A percentile compares a stretch with the other conserved stretches of the same genome.
Evolutionary conservation across 2,329 filamentous ascomycete genomes (phyloP).

Genomic region (Colletotrichum sp.): DNA sequence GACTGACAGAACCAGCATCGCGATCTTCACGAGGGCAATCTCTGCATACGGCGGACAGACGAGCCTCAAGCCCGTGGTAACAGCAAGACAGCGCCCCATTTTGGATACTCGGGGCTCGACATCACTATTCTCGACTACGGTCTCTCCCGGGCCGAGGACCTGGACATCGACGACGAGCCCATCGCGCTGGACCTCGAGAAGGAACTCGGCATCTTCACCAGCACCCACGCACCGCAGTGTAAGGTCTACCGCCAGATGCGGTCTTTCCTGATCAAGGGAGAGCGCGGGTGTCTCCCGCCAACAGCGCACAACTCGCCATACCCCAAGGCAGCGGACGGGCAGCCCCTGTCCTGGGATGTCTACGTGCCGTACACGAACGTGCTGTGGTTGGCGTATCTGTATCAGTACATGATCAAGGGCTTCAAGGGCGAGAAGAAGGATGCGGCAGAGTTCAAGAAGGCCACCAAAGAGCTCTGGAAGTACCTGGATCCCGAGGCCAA

Average conservation of each 20-base stretch:
- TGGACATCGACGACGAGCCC: conserved; percentile 33
- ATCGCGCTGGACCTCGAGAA: conserved; percentile 65
- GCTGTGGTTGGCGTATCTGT: conserved; percentile 68
- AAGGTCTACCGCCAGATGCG: conserved; percentile 67
- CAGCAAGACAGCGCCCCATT: conserved; percentile 39
- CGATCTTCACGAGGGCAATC: conserved; percentile 69
- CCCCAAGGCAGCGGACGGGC: conserved; percentile 36
- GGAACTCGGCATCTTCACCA: conserved; percentile 64
- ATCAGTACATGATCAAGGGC: conserved; percentile 53
- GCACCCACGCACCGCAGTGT: conserved; percentile 64
- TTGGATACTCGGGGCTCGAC: conserved; percentile 65
- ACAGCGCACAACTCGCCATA: conserved; percentile 52
- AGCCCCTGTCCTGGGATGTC: conserved; percentile 56
- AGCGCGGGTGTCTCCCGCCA: conserved; percentile 55
- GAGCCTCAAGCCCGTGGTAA: conserved; percentile 35
- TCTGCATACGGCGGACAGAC: conserved; percentile 57
- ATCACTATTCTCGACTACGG: conserved; percentile 72
- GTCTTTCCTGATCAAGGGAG: conserved; percentile 58
- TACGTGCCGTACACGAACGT: conserved; percentile 69
- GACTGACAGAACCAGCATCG: conserved; percentile 52
- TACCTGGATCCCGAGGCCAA: conserved; percentile 58
- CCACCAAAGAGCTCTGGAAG: conserved; percentile 58
- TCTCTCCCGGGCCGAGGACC: conserved; percentile 61
- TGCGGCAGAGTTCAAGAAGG: conserved; percentile 48
- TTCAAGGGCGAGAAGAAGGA: conserved; percentile 53